Evolutionary conservation across 352 stramenopile genomes (phyloP), one percentile per base, ranked within the genome.

Genomic region (Phytophthora quininea): DNA sequence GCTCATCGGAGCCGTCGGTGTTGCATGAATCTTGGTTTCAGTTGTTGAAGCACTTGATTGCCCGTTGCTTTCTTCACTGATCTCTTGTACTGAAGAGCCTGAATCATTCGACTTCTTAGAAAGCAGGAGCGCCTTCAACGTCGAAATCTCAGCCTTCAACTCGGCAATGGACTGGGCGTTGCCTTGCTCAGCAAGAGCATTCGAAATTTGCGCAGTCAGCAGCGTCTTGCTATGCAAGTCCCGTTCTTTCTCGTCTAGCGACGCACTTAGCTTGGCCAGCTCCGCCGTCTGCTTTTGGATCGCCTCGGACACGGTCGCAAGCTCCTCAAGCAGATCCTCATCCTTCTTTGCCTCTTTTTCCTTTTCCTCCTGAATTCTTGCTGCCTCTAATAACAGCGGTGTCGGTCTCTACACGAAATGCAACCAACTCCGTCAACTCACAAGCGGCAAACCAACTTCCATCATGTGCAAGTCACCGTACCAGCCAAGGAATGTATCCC

Each of bases 271-370:
- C 49, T 84, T 88, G 9, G 74, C 65, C 14, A 93, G 67, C 62
- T 90, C 81, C 3, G 64, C 62, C 9, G 84, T 93, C 57, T 93
- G 85, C 37, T 76, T 62, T 33, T 91, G 77, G 37, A 93, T 93
- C n/a, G 82, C 71, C 7, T 55, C 54, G 15, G 83, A 90, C 15
- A 91, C 72, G 37, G 72, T 74, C 31, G 79, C 67, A 6, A 93
- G 54, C 31, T 77, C 73, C 4, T 49, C 58, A 37, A 90, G 54
- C 14, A 90, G 56, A 46, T 51, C 73, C 40, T 86, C 76, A 38
- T 91, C 78, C 56, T 90, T 86, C 52, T 79, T 74, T 3, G 63
- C 66, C 31, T 81, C 75, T 46, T 83, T 54, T 24, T 88, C 69
- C n/a, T 84, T 79, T 38, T 91, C 83, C 35, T 84, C 68, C 53